phyloP scores from a whole-genome alignment of 1,284 basidiomycete species.

The Meripilus lineatus region DNA sequence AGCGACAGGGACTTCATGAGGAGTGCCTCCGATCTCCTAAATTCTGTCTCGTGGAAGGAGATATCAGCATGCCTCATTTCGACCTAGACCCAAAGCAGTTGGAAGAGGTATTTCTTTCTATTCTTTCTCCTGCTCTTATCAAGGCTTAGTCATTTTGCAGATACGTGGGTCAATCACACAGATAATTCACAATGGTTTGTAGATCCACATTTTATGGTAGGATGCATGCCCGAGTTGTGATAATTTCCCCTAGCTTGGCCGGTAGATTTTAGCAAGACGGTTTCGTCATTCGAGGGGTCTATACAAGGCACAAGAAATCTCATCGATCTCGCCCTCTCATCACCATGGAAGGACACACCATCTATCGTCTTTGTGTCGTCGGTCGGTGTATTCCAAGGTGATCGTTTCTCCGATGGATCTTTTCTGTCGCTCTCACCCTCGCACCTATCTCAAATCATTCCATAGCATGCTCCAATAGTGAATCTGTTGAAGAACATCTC shows the following conservation, averaged over 20 bases:
- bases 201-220: background rate
- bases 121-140: background rate
- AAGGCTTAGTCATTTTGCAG: slow-evolving; percentile 1
- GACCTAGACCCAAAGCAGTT: slow-evolving; percentile 3
- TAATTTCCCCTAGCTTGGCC: slow-evolving; percentile 20
- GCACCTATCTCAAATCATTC: background rate
- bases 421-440: background rate
- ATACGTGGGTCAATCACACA: slow-evolving; percentile 9
- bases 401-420: slow-evolving; percentile 5
- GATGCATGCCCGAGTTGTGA: background rate
- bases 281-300: slow-evolving; percentile 22
- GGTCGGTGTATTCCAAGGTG: slow-evolving; percentile 21
- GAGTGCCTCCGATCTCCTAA: slow-evolving; percentile 5
- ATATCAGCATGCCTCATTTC: slow-evolving; percentile 8
- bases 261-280: slow-evolving; percentile 23
- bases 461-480: background rate
- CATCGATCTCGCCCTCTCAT: slow-evolving; percentile 21
- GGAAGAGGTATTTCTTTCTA: slow-evolving; percentile 1
- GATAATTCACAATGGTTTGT: slow-evolving; percentile 15
- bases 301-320: slow-evolving; percentile 21
- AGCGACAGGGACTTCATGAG: slow-evolving; percentile 4
- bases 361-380: slow-evolving; percentile 24
- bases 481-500: slow-evolving; percentile 12
- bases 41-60: slow-evolving; percentile 6
- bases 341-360: slow-evolving; percentile 17